Base-by-base conservation (phyloP, 805 yeast genomes). In the Kuraishia cidri region DNA sequence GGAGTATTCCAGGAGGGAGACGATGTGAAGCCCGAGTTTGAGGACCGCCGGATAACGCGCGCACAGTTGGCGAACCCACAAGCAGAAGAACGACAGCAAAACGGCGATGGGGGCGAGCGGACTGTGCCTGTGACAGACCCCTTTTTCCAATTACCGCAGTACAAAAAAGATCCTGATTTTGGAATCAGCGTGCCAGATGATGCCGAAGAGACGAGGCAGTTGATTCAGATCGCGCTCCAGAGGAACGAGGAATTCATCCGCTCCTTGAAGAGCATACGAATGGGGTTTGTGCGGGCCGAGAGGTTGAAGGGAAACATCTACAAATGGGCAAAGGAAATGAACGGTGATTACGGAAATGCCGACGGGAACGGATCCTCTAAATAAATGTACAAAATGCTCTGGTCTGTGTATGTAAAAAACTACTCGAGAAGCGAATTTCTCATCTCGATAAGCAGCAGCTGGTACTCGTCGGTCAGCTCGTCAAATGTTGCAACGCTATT, bases 301-400 rank as follows among this genome's bases (percentile, higher is more conserved):
- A 62, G 90, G 38, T 66, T 82, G 43, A 78, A 84, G 43, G 70
- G 70, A 29, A 73, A 76, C 42, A 69, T 92, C 29, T 69, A 66
- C 40, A 70, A 73, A 42, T 90, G 97, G 97, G 83, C 92, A 35
- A 72, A 72, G 45, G 96, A 88, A 49, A 81, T 83, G 72, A 66
- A 79, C 40, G 94, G 78, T 9, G 72, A 72, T n/a, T n/a, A n/a
- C n/a, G n/a, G n/a, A n/a, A n/a, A n/a, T n/a, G n/a, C n/a, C n/a
- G n/a, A n/a, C n/a, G n/a, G n/a, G n/a, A n/a, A n/a, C n/a, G n/a
- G n/a, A n/a, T n/a, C n/a, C n/a, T n/a, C n/a, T n/a, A n/a, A n/a
- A n/a, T n/a, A n/a, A n/a, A n/a, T n/a, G n/a, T n/a, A n/a, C n/a
- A n/a, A n/a, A n/a, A n/a, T n/a, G n/a, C n/a, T n/a, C n/a, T n/a